Evolutionary conservation across 2,329 filamentous ascomycete species (phyloP), one percentile per base, ranked within the genome.

Genomic region (Hysterium pulicare): DNA sequence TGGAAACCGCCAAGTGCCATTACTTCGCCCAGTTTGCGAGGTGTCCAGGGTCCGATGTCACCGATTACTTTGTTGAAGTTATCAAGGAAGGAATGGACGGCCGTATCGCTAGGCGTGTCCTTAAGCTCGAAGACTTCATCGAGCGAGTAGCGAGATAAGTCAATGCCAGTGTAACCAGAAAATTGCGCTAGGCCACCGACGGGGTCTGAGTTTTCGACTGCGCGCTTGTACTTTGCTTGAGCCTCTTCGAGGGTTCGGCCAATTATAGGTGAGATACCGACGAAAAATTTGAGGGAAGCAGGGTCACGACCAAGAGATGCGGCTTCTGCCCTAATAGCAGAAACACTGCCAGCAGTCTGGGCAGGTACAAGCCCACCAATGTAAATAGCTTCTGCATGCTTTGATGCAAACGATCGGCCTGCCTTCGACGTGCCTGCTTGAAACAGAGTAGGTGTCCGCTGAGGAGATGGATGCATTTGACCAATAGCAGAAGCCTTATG

Each of bases 331-430:
- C 83, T 72, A 20, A 86, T 78, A 42, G 83, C 80, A 1, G 76
- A 72, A 5, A 86, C 76, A 21, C 73, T 79, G 53, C 75, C 77
- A 2, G 75, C 74, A 19, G 82, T 77, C 0, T 81, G 76, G 2
- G 71, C 68, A 0, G 83, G 80, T 2, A 76, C 76, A 55, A 86
- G 81, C 0, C 79, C 80, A 0, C 77, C 80, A 0, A 84, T 75
- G 51, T 86, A 86, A 41, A 86, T 81, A 4, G 76, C 82, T 55
- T 87, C 83, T 1, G 83, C 83, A 55, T 86, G 81, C 47, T 81
- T 78, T 0, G 82, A 79, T 0, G 81, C 82, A 53, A 87, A 87
- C 0, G 69, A 66, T 59, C 82, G 83, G 2, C 82, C 83, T 0
- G 81, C 74, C 31, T 73, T 74, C 0, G 79, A 83, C 0, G 82